phyloP scores from a whole-genome alignment of 208 protist genomes.

The Angomonas ambiguus region DNA sequence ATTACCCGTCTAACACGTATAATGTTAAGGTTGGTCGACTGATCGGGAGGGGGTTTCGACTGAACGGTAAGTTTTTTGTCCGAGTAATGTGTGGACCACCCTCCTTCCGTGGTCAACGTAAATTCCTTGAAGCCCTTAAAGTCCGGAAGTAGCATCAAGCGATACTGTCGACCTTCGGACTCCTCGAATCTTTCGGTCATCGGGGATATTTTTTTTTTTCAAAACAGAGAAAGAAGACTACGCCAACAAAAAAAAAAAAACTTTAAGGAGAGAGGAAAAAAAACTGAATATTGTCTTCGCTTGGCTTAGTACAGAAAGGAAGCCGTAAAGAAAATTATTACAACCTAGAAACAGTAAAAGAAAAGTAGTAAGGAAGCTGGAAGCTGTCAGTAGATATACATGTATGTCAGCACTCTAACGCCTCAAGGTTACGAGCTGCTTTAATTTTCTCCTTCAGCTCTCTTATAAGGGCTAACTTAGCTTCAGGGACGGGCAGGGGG shows the following conservation, averaged over 20 bases:
- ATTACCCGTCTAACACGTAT: conserved; percentile 69
- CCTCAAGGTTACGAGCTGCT: background rate
- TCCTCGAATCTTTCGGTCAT: conserved; percentile 34
- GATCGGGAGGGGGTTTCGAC: conserved; percentile 46
- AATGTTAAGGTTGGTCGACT: conserved; percentile 63
- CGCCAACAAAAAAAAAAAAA: conserved; percentile 11
- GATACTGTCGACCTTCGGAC: conserved; percentile 41
- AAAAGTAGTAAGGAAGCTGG: background rate
- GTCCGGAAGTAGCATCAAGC: conserved; percentile 62
- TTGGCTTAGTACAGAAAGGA: conserved; percentile 13
- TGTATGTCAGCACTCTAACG: too few relatives aligned
- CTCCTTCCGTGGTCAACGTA: conserved; percentile 25
- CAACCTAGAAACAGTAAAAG: background rate
- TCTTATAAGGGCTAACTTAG: background rate
- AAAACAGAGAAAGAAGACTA: background rate
- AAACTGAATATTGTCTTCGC: background rate
- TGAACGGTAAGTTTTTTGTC: conserved; percentile 43
- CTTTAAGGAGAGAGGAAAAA: background rate
- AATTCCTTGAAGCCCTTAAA: conserved; percentile 59
- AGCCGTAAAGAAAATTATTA: background rate
- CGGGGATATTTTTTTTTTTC: background rate
- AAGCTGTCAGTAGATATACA: too few relatives aligned
- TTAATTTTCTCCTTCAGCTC: background rate
- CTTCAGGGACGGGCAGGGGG: conserved; percentile 6
- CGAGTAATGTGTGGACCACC: conserved; percentile 53